Base-by-base conservation (phyloP, 257 asterid species). In the Striga asiatica region DNA sequence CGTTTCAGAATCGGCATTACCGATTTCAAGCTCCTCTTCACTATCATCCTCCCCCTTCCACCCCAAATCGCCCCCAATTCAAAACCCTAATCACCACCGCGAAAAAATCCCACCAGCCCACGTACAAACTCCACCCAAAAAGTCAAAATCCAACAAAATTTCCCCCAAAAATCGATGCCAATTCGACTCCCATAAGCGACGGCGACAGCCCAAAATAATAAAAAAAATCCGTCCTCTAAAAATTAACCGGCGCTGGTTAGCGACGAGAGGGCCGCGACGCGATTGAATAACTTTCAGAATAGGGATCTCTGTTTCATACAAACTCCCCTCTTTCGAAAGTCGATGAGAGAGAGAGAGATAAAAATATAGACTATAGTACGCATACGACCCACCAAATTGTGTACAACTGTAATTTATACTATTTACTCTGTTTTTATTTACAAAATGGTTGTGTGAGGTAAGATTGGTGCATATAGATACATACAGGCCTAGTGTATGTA, bases 1-100 rank as follows among this genome's bases (percentile, higher is more conserved):
- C 99, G 84, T 73, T 88, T 88, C 78, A 82, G 60, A 71, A 60
- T 77, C 85, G 97, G 95, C 97, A 92, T 84, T 88, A 82, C 99
- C 62, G 89, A 72, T 84, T 92, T 88, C 80, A 85, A 74, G 75
- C 77, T 84, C 75, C 71, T 83, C 87, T 87, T 84, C 11, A 92
- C 88, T 51, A 92, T 92, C 97, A 91, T 89, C 78, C 67, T 68
- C 63, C 46, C 17, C 50, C 3, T 8, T 13, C 6, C n/a, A n/a
- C n/a, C n/a, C n/a, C n/a, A 2, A 25, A 42, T 46, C 66, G 43
- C 55, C 55, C 69, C 58, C 54, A 54, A 59, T 45, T 52, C 75
- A 66, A 76, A 81, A 66, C 84, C 87, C 81, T 70, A 81, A 71
- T 67, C 49, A 32, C 64, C 50, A 55, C 55, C 10, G 19, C 64